Evolutionary conservation across 1,139 yeast species (phyloP), one percentile per base, ranked within the genome.

Genomic region (Yamadazyma sp.): DNA sequence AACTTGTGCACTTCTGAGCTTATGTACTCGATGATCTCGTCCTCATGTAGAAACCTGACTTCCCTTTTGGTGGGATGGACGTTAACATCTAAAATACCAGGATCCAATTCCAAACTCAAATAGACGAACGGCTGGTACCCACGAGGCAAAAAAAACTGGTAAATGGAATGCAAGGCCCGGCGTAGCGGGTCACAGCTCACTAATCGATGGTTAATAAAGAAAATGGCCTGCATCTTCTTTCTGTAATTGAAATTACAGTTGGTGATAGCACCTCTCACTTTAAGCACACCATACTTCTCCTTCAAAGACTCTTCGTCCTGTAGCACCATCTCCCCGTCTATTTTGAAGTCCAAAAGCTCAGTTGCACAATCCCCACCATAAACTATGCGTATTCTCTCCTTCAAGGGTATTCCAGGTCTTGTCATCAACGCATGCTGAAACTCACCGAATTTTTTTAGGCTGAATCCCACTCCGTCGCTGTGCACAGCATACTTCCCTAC

Each of bases 1-100:
- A 67, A 56, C 3, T 62, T 64, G 40, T 81, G 83, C 0, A 91
- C 57, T 8, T 62, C 54, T 0, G 61, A 59, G 23, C 83, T 71
- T 1, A 92, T 69, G 17, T 58, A 50, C 31, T 83, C 89, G 6
- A 87, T 75, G 17, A 94, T 87, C 55, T 89, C 98, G 39, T 86
- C 95, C 54, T 94, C 98, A 55, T 81, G 62, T 27, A 92, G 64
- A 57, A 94, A 89, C 37, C 95, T 63, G 1, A 94, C 98, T 53
- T 92, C 98, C 39, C 94, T 73, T 53, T 92, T 92, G 0, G 98
- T 92, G 0, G 99, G 99, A 55, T 94, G 98, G 8, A 94, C 82
- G 58, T 92, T 92, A 9, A 92, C 98, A 58, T 92, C 99, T 11
- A 92, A 70, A 44, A 83, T 82, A 25, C 64, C 66, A 0, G 97